These are phyloP conservation scores for Candida maltosa DNA, from an alignment of 805 yeast genomes.

Conservation along the genomic window DNA sequence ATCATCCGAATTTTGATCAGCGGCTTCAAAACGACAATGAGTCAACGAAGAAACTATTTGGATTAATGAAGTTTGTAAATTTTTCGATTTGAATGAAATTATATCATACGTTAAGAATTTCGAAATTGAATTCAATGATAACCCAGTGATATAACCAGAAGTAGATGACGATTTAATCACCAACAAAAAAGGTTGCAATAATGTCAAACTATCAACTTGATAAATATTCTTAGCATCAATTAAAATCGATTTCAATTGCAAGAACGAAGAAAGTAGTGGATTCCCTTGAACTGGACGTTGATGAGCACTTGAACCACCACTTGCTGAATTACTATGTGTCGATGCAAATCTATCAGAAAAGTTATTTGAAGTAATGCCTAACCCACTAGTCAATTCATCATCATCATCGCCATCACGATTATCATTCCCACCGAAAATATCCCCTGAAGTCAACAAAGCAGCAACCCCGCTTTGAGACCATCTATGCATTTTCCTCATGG, in stretches of 20 bases:
- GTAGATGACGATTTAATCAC: constrained; percentile 82
- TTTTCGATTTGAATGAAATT: constrained; percentile 51
- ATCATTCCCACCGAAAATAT: constrained; percentile 41
- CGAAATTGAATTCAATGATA: constrained; percentile 72
- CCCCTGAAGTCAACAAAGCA: constrained; percentile 71
- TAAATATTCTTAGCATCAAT: constrained; percentile 49
- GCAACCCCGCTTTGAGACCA: constrained; percentile 81
- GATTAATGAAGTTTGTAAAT: constrained; percentile 54
- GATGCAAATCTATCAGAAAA: constrained; percentile 5
- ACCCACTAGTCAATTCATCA: constrained; percentile 23
- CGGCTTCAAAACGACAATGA: constrained; percentile 93
- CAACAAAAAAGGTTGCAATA: constrained; percentile 82
- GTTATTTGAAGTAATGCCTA: constrained; percentile 18
- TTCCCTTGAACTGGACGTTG: constrained; percentile 21
- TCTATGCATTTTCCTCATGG: constrained; percentile 73
- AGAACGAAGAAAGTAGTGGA: constrained; percentile 74
- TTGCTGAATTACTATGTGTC: constrained; percentile 1
- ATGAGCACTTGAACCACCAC: background rate
- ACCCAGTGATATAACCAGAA: constrained; percentile 79
- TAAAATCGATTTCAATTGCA: constrained; percentile 72
- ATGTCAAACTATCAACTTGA: constrained; percentile 65
- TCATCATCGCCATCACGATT: constrained; percentile 18
- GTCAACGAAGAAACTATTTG: constrained; percentile 76
- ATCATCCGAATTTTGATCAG: constrained; percentile 89
- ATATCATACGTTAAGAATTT: constrained; percentile 72